phyloP scores from a whole-genome alignment of 805 yeast species.

The Komagataella mondaviorum region DNA sequence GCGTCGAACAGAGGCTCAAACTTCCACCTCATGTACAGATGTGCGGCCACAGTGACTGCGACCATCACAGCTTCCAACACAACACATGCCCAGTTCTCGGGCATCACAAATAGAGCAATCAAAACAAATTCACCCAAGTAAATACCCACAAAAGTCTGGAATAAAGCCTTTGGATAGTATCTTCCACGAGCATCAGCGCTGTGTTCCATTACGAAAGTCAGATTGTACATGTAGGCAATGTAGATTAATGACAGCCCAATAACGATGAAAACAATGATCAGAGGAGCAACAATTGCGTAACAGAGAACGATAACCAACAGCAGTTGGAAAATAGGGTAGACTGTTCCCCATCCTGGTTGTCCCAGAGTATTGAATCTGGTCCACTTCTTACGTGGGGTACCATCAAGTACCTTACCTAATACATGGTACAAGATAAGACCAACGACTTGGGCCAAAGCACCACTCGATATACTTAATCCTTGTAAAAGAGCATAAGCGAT shows the following conservation, averaged over 20 bases:
- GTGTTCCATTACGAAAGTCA: constrained; percentile 50
- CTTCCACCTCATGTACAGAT: constrained; percentile 41
- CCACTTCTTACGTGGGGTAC: constrained; percentile 92
- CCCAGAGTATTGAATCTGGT: constrained; percentile 50
- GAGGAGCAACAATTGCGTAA: constrained; percentile 71
- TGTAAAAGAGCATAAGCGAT: constrained; percentile 69
- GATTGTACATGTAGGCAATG: constrained; percentile 47
- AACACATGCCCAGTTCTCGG: constrained; percentile 68
- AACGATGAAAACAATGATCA: constrained; percentile 53
- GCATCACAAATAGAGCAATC: constrained; percentile 60
- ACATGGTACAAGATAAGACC: constrained; percentile 58
- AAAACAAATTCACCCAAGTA: constrained; percentile 62
- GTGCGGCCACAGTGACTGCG: constrained; percentile 43
- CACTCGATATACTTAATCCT: constrained; percentile 72
- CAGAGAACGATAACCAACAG: constrained; percentile 59
- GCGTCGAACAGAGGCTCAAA: constrained; percentile 53
- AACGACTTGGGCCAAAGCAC: constrained; percentile 62
- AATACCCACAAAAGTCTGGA: constrained; percentile 59
- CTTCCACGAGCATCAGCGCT: constrained; percentile 58
- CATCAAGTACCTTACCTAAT: constrained; percentile 59
- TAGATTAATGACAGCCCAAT: constrained; percentile 43
- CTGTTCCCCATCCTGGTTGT: constrained; percentile 67
- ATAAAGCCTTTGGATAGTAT: constrained; percentile 57
- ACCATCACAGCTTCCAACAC: constrained; percentile 53
- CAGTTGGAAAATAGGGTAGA: constrained; percentile 68